Conservation (phyloP, 768 basidiomycete genomes). For the Glaciozyma martinii region DNA sequence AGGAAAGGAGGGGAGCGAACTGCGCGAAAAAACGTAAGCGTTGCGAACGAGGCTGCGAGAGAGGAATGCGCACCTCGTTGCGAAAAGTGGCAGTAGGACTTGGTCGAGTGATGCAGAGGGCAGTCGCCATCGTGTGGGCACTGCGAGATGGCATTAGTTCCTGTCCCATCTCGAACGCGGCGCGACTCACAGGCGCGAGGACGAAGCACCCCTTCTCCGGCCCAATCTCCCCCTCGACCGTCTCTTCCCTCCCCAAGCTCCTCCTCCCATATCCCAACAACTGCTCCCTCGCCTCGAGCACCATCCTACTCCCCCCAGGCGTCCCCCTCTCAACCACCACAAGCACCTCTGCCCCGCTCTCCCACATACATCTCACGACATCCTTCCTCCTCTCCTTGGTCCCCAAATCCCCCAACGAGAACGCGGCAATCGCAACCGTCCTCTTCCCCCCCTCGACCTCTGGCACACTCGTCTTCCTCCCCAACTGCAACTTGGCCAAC, state of each 20-base stretch:
- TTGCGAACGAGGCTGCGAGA: background rate
- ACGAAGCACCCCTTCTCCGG: constrained; percentile 57
- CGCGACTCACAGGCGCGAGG: constrained; percentile 66
- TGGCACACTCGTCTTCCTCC: background rate
- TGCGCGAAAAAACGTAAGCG: background rate
- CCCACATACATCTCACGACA: constrained; percentile 78
- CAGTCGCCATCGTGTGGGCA: constrained; percentile 86
- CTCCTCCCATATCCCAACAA: constrained; percentile 44
- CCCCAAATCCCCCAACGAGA: constrained; percentile 66
- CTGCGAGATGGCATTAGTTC: constrained; percentile 42
- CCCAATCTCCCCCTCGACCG: constrained; percentile 14
- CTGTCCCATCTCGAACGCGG: constrained; percentile 5
- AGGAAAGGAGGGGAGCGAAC: constrained; percentile 78
- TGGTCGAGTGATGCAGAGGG: constrained; percentile 49
- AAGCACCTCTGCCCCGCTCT: constrained; percentile 75
- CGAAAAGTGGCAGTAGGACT: constrained; percentile 60
- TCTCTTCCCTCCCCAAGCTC: constrained; percentile 3
- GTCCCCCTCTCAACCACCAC: constrained; percentile 82
- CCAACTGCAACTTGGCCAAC: constrained; percentile 47
- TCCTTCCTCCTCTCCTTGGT: constrained; percentile 54
- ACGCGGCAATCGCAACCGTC: constrained; percentile 72
- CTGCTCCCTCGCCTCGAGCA: constrained; percentile 68
- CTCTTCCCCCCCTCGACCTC: constrained; percentile 29
- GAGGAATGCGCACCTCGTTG: constrained; percentile 48
- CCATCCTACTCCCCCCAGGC: constrained; percentile 60